Evolutionary conservation across 2,329 filamentous ascomycete genomes (phyloP), one percentile per base, ranked within the genome.

Genomic region (Epichloe hybrida): DNA sequence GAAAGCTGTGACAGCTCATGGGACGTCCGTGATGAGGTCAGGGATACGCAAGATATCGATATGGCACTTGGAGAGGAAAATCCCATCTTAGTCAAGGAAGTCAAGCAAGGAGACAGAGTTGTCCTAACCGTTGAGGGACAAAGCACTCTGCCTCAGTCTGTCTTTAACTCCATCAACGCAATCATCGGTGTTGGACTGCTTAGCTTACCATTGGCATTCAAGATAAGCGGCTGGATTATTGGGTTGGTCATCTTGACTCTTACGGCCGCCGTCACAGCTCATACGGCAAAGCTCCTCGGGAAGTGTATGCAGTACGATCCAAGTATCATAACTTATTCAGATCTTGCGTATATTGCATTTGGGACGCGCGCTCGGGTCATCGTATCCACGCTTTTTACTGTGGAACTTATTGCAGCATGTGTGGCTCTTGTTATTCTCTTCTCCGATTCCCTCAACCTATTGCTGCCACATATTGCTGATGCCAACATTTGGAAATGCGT

Each of bases 121-220:
- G 80, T 95, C 51, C 79, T 91, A 58, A 79, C 91, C 2, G 83
- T 95, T 2, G 85, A 95, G 54, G 91, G 91, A 39, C 89, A 94
- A 69, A 95, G 88, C n/a, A 98, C 91, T 1, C 74, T 97, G 15
- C 89, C 89, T 0, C 91, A 97, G 70, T 97, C 91, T 6, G 79
- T 96, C 55, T 95, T 97, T 74, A 98, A 98, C 68, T 94, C 88
- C 3, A 91, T 91, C 64, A 95, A 95, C 56, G 88, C 94, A 48
- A 72, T 96, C 53, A 91, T 96, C 54, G 90, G 90, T 15, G 84
- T 98, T 34, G 91, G 91, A 1, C 71, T 98, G 34, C 75, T 98
- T 48, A 94, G 88, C 66, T 72, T 98, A 50, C 93, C 91, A 5
- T 76, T 97, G 62, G 91, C 87, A 5, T 73, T 97, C 60, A 88